Evolutionary conservation across 1,284 basidiomycete species (phyloP), one percentile per base, ranked within the genome.

Genomic region (Meripilus lineatus): DNA sequence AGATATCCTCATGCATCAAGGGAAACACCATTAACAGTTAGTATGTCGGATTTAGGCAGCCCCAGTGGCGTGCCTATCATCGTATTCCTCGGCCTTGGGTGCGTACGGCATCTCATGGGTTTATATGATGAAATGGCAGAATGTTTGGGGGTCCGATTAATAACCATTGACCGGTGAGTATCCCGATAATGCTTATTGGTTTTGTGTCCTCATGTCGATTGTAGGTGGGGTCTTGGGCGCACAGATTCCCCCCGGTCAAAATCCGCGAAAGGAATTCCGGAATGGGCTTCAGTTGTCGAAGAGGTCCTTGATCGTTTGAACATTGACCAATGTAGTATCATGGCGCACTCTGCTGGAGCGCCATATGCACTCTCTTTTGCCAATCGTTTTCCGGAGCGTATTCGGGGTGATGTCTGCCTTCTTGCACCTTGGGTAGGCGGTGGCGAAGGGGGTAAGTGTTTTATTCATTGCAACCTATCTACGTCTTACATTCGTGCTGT

Each of bases 401-500:
- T 99, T 41, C 71, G 74, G 20, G 95, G 95, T 11, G 85, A 91
- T 47, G 69, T 97, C 2, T 92, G 93, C 60, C 67, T 99, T 30
- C 71, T 99, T 15, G 92, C 94, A 0, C 95, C 95, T n/a, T 99
- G 95, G 95, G 92, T 97, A 15, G 87, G 89, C 20, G 81, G 89
- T 30, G 83, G 84, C 37, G 93, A 94, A 61, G 85, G 77, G 55
- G 84, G 93, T 92, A 59, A 62, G 87, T 57, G 17, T 33, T 7
- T 33, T 4, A 40, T 20, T 20, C 6, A 32, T 15, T 32, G 11
- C 11, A 7, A 11, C 11, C 20, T 28, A 8, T 40, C 8, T 25
- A 40, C 11, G 10, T n/a, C 30, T n/a, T 30, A n/a, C 17, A 20
- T 15, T 2, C 13, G n/a, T 10, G 3, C 15, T 7, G 8, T 42